A percentile compares a stretch with the other conserved stretches of the same genome.
Evolutionary conservation across 2,329 filamentous ascomycete species (phyloP).

Genomic region (Tolypocladium cylindrosporum): DNA sequence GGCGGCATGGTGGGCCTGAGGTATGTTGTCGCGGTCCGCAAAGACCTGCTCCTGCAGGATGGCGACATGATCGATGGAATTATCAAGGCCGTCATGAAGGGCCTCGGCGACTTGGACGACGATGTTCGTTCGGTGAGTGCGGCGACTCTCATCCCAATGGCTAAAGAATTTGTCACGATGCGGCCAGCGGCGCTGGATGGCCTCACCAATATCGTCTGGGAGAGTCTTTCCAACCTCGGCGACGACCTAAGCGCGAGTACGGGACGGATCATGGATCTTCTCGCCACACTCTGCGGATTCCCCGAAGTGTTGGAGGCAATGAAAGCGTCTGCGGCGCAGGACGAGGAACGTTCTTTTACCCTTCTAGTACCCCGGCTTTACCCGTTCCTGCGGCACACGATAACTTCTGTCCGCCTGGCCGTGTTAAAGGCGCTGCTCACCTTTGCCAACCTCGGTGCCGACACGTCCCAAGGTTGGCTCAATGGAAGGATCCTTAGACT

Average conservation of each 20-base stretch:
- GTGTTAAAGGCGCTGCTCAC: conserved; percentile 88
- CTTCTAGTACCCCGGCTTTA: conserved; percentile 88
- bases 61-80: conserved; percentile 85
- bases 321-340: conserved; percentile 76
- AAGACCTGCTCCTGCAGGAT: conserved; percentile 80
- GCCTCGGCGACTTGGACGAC: conserved; percentile 81
- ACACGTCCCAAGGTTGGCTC: conserved; percentile 80
- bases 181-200: conserved; percentile 67
- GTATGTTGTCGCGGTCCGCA: conserved; percentile 90
- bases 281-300: conserved; percentile 92
- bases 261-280: conserved; percentile 94
- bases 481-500: conserved; percentile 80
- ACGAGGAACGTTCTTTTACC: conserved; percentile 83
- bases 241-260: conserved; percentile 96
- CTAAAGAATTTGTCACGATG: conserved; percentile 84
- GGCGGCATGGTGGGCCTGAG: conserved; percentile 95
- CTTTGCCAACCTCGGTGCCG: conserved; percentile 77
- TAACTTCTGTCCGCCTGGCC: conserved; percentile 87
- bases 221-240: conserved; percentile 90
- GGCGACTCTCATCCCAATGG: conserved; percentile 93
- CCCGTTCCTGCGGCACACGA: conserved; percentile 92
- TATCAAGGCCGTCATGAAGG: conserved; percentile 87
- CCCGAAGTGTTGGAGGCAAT: conserved; percentile 86
- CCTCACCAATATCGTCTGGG: conserved; percentile 93
- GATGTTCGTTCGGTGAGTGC: conserved; percentile 96